Base-by-base conservation (phyloP, 2,329 filamentous ascomycete genomes). In the Epichloe hybrida region DNA sequence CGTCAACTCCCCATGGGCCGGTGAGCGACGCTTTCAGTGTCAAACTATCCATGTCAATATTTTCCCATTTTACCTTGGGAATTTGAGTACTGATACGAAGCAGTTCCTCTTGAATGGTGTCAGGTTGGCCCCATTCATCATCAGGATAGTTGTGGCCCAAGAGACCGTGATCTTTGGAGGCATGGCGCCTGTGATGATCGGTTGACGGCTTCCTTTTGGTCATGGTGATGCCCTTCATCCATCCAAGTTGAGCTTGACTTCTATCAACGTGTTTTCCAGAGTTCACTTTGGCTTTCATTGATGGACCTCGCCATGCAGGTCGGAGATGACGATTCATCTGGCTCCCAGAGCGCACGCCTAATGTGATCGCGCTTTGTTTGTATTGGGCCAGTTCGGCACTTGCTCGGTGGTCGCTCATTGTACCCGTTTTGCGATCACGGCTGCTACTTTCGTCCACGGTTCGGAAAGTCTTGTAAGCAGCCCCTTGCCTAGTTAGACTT, bases 401-500 rank as follows among this genome's bases (percentile, higher is more conserved):
- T 1, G 76, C 72, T 35, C 75, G 73, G 42, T 76, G 71, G 54
- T 80, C 79, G 53, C 76, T 83, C 74, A 83, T 83, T 0, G 79
- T 83, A 2, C 77, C 72, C 40, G 68, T 69, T 57, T 76, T 76
- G 54, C 79, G 79, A 52, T 84, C 80, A 23, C 75, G 70, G 45
- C 74, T 73, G 39, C 72, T 64, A 46, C 70, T 71, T 51, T 79
- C 78, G 50, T 85, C 83, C 20, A 85, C 74, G 40, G 88, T 81
- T 44, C 87, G 81, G 60, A 91, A 96, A 0, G 87, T 91, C 64
- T 85, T 87, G 70, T 96, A 96, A 2, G 76, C 71, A 5, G 90
- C 88, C 11, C 89, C 89, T 63, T 83, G 83, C n/a, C 90, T 80
- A 12, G 89, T 95, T 41, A 90, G 70, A 49, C 79, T 83, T 9